Base-by-base conservation (phyloP, 1,284 basidiomycete genomes). In the Ustilago shanxiensis region DNA sequence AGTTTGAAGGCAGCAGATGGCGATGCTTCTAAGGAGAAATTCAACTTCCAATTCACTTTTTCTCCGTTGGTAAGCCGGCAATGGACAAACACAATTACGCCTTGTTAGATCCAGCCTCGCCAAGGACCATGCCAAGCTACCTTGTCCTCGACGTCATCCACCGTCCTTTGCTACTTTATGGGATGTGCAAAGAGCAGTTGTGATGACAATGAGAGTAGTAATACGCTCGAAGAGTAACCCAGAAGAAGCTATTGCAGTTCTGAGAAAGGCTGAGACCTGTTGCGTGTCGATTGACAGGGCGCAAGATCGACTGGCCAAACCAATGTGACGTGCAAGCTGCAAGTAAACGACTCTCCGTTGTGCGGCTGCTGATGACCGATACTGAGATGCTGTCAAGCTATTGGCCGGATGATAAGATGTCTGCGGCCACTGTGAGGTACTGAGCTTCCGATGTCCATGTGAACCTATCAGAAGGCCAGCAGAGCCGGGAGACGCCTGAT, bases 41-140 rank as follows among this genome's bases (percentile, higher is more conserved):
- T 62, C 60, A 53, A 44, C 35, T 44, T 56, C 54, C 37, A 45
- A 10, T 33, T n/a, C 26, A 31, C 50, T 31, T 33, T 31, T 2
- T 5, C 18, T n/a, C n/a, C n/a, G n/a, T n/a, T n/a, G n/a, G n/a
- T n/a, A n/a, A n/a, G 29, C 50, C 33, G 44, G n/a, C 20, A 47
- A 33, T 33, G 31, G 31, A 33, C 31, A 20, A 14, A n/a, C 39
- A 41, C 8, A 47, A 28, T 18, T 49, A 24, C 41, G 28, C 24
- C 10, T 41, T 62, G 60, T 62, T 62, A 62, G 60, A 56, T 45
- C 28, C 20, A 9, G 24, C 1, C 45, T 16, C n/a, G 41, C n/a
- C 41, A n/a, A 18, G 20, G 41, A 20, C 20, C 2, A 22, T 18
- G 11, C 26, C 28, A 24, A n/a, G n/a, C n/a, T n/a, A n/a, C n/a